Percentiles rank a stretch among this genome's conserved stretches.
Conservation (phyloP, 148 eudicot genomes). For the Suaeda aralocaspica region DNA sequence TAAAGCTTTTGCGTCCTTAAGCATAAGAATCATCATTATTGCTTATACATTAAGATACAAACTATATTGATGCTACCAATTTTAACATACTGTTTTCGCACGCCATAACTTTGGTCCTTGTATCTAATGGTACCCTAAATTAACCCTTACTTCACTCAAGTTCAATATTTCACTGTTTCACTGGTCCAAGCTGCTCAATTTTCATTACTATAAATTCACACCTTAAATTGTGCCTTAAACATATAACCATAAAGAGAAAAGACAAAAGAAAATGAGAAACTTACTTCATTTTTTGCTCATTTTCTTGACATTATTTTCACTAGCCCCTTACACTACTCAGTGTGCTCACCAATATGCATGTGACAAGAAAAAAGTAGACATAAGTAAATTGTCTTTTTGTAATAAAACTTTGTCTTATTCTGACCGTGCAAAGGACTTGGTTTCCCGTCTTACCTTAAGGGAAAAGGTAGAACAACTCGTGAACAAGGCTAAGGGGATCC, state of each 20-base stretch:
- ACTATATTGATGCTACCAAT: neutral
- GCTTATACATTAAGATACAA: neutral
- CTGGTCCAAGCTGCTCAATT: neutral
- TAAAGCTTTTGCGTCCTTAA: constrained; percentile 8
- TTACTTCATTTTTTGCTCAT: constrained; percentile 7
- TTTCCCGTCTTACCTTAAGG: constrained; percentile 37
- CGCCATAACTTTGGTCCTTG: neutral
- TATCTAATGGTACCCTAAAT: neutral
- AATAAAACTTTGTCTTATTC: constrained; percentile 26
- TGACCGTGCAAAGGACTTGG: constrained; percentile 40
- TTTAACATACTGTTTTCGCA: neutral
- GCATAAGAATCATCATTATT: neutral
- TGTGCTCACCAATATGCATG: constrained; percentile 35
- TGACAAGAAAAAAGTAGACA: constrained; percentile 20
- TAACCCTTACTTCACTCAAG: constrained; percentile 3
- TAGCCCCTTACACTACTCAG: constrained; percentile 22
- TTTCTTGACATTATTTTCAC: constrained; percentile 20
- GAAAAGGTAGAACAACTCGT: constrained; percentile 45
- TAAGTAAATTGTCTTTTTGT: constrained; percentile 32
- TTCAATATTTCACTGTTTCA: neutral
- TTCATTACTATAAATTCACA: constrained; percentile 6
- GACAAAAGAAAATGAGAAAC: neutral
- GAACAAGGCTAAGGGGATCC: constrained; percentile 37
- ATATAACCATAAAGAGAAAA: neutral
- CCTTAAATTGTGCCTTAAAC: neutral